Conservation (phyloP, 202 grass and related monocot species). For the Alloteropsis angusta region DNA sequence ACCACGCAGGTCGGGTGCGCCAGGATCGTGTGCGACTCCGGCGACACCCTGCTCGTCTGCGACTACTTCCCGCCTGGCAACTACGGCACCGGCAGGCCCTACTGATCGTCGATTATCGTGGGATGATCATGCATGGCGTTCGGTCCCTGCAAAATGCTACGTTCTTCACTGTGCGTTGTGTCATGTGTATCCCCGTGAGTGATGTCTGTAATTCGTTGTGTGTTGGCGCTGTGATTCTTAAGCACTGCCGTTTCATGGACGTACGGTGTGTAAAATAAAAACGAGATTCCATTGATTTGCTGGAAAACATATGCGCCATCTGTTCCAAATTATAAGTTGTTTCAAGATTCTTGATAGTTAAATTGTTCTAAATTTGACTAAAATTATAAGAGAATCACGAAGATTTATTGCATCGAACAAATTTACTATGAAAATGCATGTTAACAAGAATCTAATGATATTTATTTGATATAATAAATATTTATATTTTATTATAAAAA, state of each 20-base stretch:
- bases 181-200: background rate
- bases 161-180: background rate
- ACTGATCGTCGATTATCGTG: background rate
- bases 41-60: conserved; percentile 37
- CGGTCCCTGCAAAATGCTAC: background rate
- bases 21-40: conserved; percentile 28
- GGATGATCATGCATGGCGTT: background rate
- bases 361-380: too few species aligned
- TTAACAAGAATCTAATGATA: too few species aligned
- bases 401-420: too few species aligned
- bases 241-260: background rate
- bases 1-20: conserved; percentile 36
- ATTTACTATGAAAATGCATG: too few species aligned
- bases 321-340: too few species aligned
- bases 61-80: conserved; percentile 56
- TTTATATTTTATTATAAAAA: too few species aligned
- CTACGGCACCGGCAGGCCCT: conserved; percentile 28
- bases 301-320: too few species aligned
- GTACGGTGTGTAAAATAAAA: background rate
- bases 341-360: too few species aligned
- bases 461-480: too few species aligned
- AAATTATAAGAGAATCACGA: too few species aligned
- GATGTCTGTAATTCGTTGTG: background rate
- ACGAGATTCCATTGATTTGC: background rate
- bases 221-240: background rate